phyloP scores from a whole-genome alignment of 164 flowering plant genomes.

The Sedum album region DNA sequence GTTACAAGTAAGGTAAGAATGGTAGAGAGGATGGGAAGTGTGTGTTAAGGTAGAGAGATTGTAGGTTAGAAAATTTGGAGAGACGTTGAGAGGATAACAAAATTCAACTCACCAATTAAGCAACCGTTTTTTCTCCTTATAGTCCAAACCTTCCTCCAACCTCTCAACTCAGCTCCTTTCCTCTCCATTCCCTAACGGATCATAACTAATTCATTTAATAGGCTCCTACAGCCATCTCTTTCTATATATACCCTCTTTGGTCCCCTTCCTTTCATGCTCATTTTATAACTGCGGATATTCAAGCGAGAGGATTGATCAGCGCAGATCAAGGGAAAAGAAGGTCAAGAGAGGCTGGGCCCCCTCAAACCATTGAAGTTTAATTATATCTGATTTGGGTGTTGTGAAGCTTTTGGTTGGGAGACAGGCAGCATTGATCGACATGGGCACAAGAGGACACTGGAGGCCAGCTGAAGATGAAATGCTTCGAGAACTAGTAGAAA shows the following conservation, averaged over 20 bases:
- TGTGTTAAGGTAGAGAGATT: constrained; percentile 19
- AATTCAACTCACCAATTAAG: constrained; percentile 56
- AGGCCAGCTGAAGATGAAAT: constrained; percentile 72
- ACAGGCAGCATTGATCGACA: constrained; percentile 11
- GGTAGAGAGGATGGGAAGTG: constrained; percentile 7
- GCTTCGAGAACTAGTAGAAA: constrained; percentile 51
- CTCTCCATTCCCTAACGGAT: constrained; percentile 1
- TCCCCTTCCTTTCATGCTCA: constrained; percentile 15
- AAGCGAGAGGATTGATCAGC: not conserved
- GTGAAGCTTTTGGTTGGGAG: not conserved
- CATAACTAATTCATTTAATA: not conserved
- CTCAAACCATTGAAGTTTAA: not conserved
- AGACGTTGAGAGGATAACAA: constrained; percentile 70
- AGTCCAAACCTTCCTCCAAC: constrained; percentile 12
- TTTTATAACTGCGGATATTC: not conserved
- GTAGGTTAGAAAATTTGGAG: constrained; percentile 62
- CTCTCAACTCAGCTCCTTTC: constrained; percentile 5
- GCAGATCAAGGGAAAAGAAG: not conserved
- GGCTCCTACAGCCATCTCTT: constrained; percentile 14
- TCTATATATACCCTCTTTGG: constrained; percentile 42
- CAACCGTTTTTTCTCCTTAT: constrained; percentile 18
- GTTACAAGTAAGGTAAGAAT: constrained; percentile 3
- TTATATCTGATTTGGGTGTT: not conserved
- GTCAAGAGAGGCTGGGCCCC: not conserved
- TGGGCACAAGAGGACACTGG: constrained; percentile 80